phyloP scores from a whole-genome alignment of 495 filamentous ascomycete genomes.

The Trichocladium antarcticum region DNA sequence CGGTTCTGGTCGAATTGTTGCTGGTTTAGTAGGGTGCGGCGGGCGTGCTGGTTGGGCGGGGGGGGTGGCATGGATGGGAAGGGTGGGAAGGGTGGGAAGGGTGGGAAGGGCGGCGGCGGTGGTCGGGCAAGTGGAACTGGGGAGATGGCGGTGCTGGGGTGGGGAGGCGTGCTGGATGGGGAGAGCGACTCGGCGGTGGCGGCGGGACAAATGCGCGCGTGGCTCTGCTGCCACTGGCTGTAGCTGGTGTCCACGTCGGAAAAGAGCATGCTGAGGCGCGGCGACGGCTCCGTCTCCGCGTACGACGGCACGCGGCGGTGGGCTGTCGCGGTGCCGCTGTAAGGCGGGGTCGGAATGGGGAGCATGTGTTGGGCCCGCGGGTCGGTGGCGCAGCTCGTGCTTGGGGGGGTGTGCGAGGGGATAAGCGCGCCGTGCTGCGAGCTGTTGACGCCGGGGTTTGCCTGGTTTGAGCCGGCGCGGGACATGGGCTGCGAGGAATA shows the following conservation, averaged over 20 bases:
- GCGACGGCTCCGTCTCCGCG: conserved; percentile 38
- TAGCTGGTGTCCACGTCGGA: conserved; percentile 33
- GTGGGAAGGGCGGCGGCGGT: too few species aligned
- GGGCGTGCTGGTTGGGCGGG: too few species aligned
- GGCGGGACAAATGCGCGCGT: background rate
- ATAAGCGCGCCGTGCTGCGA: conserved; percentile 5
- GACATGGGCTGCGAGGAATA: conserved; percentile 51
- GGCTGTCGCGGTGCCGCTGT: too few species aligned
- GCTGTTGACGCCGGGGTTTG: conserved; percentile 6
- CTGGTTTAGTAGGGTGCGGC: too few species aligned
- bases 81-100: too few species aligned
- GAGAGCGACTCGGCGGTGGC: background rate
- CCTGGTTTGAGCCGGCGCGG: conserved; percentile 26
- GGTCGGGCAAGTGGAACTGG: too few species aligned
- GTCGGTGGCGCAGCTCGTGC: too few species aligned
- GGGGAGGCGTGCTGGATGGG: background rate
- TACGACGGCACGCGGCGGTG: conserved; percentile 23
- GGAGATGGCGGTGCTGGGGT: too few species aligned
- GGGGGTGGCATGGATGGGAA: too few species aligned
- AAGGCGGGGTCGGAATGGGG: conserved; percentile 20
- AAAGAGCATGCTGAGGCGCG: conserved; percentile 21
- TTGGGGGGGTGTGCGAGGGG: background rate
- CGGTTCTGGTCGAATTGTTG: too few species aligned
- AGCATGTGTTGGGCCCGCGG: background rate
- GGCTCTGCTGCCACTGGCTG: conserved; percentile 11